These are phyloP conservation scores for Paramyrothecium sp. DNA, from an alignment of 2,329 filamentous ascomycete species.

Conservation along the genomic window DNA sequence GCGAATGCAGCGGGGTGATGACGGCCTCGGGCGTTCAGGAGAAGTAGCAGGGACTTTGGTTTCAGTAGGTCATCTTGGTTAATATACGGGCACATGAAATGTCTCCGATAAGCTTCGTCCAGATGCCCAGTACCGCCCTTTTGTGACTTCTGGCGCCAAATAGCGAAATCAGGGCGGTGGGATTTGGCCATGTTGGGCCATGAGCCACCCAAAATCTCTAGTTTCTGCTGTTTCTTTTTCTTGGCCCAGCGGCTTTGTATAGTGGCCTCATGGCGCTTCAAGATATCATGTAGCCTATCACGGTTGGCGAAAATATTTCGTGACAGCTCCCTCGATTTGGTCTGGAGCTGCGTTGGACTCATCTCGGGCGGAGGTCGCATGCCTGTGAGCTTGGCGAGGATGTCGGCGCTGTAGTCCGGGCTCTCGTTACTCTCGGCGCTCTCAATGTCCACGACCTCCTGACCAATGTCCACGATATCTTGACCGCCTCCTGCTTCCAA, in stretches of 20 bases:
- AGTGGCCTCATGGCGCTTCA: slow-evolving; percentile 48
- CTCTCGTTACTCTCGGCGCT: too few relatives aligned
- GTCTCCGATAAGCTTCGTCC: slow-evolving; percentile 17
- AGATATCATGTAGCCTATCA: slow-evolving; percentile 34
- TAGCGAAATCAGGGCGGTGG: slow-evolving; percentile 52
- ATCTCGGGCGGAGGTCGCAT: neutral
- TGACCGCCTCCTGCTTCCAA: too few relatives aligned
- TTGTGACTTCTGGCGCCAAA: slow-evolving; percentile 21
- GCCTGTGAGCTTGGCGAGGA: too few relatives aligned
- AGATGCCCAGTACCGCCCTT: slow-evolving; percentile 10
- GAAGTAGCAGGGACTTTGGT: slow-evolving; percentile 41
- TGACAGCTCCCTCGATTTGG: neutral
- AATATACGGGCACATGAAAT: slow-evolving; percentile 52
- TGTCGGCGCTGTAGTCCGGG: too few relatives aligned
- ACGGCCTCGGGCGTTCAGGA: slow-evolving; percentile 51
- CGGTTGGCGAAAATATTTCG: slow-evolving; percentile 32
- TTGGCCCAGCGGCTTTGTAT: slow-evolving; percentile 56
- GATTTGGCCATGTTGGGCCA: slow-evolving; percentile 48
- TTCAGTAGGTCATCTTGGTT: slow-evolving; percentile 55
- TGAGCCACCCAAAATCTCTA: slow-evolving; percentile 41
- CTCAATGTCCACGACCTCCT: too few relatives aligned
- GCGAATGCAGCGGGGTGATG: slow-evolving; percentile 46
- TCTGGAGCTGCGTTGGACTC: neutral
- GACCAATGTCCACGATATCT: too few relatives aligned
- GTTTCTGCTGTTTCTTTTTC: slow-evolving; percentile 44